Conservation (phyloP, 768 basidiomycete species). For the Cubamyces lactineus region DNA sequence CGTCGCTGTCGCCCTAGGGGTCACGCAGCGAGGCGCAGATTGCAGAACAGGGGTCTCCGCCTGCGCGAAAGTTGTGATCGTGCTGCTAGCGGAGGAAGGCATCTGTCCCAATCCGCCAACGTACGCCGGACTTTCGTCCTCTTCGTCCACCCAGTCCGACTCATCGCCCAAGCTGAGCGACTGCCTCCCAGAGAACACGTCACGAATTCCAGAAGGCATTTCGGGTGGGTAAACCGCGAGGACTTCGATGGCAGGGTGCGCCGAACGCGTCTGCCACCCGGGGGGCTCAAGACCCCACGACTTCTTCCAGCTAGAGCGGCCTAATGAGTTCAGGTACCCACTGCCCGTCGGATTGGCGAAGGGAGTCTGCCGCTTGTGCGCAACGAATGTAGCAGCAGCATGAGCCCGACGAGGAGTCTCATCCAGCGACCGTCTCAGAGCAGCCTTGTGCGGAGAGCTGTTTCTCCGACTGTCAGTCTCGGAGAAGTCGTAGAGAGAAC, state of each 20-base stretch:
- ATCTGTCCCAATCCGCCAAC: slow-evolving; percentile 80
- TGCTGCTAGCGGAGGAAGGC: slow-evolving; percentile 31
- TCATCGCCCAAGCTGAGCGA: slow-evolving; percentile 70
- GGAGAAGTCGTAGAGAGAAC: slow-evolving; percentile 76
- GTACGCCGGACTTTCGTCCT: slow-evolving; percentile 73
- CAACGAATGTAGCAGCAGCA: slow-evolving; percentile 67
- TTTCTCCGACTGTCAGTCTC: slow-evolving; percentile 69
- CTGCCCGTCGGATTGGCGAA: slow-evolving; percentile 59
- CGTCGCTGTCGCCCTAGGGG: slow-evolving; percentile 10
- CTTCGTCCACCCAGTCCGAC: slow-evolving; percentile 88
- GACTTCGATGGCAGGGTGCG: slow-evolving; percentile 73
- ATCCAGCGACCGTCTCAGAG: slow-evolving; percentile 53
- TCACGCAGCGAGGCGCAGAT: slow-evolving; percentile 12
- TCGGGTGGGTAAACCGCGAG: slow-evolving; percentile 64
- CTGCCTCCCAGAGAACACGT: slow-evolving; percentile 78
- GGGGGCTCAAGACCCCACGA: slow-evolving; percentile 88
- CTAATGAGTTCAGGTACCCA: slow-evolving; percentile 45
- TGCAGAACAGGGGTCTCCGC: slow-evolving; percentile 25
- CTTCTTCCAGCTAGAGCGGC: slow-evolving; percentile 86
- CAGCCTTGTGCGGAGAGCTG: slow-evolving; percentile 62
- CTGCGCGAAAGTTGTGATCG: slow-evolving; percentile 21
- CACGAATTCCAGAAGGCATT: slow-evolving; percentile 54
- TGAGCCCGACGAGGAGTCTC: slow-evolving; percentile 45
- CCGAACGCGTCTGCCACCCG: slow-evolving; percentile 71
- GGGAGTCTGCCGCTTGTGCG: slow-evolving; percentile 79